Evolutionary conservation across 805 yeast species (phyloP).

Genomic region (Spathaspora passalidarum): DNA sequence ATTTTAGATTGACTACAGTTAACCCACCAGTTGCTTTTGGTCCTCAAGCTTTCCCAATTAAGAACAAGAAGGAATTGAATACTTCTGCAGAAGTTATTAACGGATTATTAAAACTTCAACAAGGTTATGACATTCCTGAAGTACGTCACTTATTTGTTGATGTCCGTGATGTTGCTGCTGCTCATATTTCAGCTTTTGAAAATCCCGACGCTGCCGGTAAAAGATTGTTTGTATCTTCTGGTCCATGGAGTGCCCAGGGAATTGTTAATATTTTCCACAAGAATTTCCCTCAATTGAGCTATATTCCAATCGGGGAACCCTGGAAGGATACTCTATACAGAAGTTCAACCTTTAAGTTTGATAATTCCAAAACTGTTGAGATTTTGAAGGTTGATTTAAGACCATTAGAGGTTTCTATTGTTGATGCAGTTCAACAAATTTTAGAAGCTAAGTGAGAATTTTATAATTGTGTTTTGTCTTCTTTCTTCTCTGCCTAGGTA

Average conservation of each 20-base stretch:
- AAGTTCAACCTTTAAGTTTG: constrained; percentile 22
- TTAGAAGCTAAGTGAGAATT: constrained; percentile 9
- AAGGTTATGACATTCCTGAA: constrained; percentile 11
- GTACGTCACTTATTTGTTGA: constrained; percentile 12
- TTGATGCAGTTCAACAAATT: constrained; percentile 39
- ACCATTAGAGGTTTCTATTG: constrained; percentile 35
- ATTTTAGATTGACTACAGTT: constrained; percentile 16
- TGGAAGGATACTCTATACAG: constrained; percentile 18
- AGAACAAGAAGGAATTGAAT: constrained; percentile 17
- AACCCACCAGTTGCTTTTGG: constrained; percentile 23
- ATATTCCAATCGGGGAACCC: constrained; percentile 41
- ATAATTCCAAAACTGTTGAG: constrained; percentile 25
- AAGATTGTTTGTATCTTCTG: constrained; percentile 20
- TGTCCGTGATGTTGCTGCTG: constrained; percentile 21
- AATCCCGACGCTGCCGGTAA: constrained; percentile 15
- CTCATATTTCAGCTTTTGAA: constrained; percentile 27
- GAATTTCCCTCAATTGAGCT: constrained; percentile 40
- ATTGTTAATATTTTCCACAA: constrained; percentile 29
- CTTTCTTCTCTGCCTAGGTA: too few relatives aligned
- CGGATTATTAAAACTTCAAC: constrained; percentile 17
- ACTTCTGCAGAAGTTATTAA: constrained; percentile 26
- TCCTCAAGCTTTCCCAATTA: constrained; percentile 29
- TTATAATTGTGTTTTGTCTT: too few relatives aligned
- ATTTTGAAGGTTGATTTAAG: constrained; percentile 26
- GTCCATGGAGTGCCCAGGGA: constrained; percentile 21